These are phyloP conservation scores for Paecilomyces sp. DNA, from an alignment of 2,329 filamentous ascomycete species.

Conservation along the genomic window DNA sequence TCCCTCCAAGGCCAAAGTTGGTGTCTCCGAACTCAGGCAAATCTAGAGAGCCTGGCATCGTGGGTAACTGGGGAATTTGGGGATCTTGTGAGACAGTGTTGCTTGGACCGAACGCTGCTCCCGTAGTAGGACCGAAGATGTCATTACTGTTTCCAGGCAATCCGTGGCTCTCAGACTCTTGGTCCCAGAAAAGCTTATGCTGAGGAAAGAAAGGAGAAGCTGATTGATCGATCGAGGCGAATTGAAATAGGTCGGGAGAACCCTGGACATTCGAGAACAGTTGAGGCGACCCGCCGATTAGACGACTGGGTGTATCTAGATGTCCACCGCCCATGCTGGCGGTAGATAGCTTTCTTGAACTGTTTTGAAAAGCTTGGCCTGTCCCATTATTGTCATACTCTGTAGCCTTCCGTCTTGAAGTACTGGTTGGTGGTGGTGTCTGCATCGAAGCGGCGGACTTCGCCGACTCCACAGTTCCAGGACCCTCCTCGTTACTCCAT, in stretches of 20 bases:
- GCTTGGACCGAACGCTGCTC: constrained; percentile 12
- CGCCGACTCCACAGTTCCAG: constrained; percentile 26
- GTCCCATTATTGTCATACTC: constrained; percentile 20
- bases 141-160: constrained; percentile 12
- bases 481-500: constrained; percentile 20
- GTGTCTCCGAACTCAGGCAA: constrained; percentile 22
- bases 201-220: constrained; percentile 53
- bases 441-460: constrained; percentile 47
- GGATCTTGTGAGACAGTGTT: constrained; percentile 10
- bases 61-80: constrained; percentile 28
- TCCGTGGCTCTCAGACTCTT: constrained; percentile 24
- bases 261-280: constrained; percentile 50
- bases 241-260: constrained; percentile 51
- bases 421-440: constrained; percentile 56
- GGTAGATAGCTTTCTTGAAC: constrained; percentile 11
- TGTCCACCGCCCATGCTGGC: constrained; percentile 18
- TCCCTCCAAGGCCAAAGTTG: constrained; percentile 20
- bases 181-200: constrained; percentile 44
- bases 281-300: constrained; percentile 37
- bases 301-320: constrained; percentile 39
- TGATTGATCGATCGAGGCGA: constrained; percentile 44
- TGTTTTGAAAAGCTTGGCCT: constrained; percentile 5
- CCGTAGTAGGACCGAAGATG: constrained; percentile 13
- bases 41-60: constrained; percentile 26
- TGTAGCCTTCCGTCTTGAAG: constrained; percentile 42